Conservation (phyloP, 176 grass and related monocot species). For the Carex pumila region DNA sequence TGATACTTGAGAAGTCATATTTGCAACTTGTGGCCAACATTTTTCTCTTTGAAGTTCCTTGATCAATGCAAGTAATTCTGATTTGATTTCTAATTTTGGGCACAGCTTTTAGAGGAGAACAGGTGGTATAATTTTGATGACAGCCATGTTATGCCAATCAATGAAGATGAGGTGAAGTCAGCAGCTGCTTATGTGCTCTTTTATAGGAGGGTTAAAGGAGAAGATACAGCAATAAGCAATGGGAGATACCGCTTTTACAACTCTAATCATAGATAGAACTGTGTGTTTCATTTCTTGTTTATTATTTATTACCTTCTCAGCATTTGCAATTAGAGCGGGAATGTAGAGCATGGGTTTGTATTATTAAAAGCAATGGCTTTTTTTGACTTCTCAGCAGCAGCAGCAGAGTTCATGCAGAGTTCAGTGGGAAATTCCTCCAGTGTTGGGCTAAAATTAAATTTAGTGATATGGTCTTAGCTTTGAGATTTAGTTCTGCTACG, state of each 20-base stretch:
- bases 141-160: conserved; percentile 77
- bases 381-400: conserved; percentile 1
- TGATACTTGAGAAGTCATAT: neutral
- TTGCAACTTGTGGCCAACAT: neutral
- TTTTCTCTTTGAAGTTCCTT: neutral
- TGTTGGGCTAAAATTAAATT: neutral
- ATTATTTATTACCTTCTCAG: conserved; percentile 1
- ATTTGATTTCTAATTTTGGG: conserved; percentile 21
- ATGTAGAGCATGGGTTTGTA: conserved; percentile 18
- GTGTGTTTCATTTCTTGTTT: conserved; percentile 23
- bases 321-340: conserved; percentile 11
- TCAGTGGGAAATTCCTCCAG: neutral
- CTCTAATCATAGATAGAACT: conserved; percentile 42
- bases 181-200: conserved; percentile 97
- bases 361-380: conserved; percentile 7
- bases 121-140: conserved; percentile 98
- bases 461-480: neutral
- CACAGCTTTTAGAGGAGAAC: conserved; percentile 84
- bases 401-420: neutral
- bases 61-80: neutral
- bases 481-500: neutral
- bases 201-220: conserved; percentile 68
- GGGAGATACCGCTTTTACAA: conserved; percentile 44
- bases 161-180: conserved; percentile 88
- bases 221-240: conserved; percentile 44